Conservation (phyloP, 768 basidiomycete genomes). For the Cyathus striatus region DNA sequence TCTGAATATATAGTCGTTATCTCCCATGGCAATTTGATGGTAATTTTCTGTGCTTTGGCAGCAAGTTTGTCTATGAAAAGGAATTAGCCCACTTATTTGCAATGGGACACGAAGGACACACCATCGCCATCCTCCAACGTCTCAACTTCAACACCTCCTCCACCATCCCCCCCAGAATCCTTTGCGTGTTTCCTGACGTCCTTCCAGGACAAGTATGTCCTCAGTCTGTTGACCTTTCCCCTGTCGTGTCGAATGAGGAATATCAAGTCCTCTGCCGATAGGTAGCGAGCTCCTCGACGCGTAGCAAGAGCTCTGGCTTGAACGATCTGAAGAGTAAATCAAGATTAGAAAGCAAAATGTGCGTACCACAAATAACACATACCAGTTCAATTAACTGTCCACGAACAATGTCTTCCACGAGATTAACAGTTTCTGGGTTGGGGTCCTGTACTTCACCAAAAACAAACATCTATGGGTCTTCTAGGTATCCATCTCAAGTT, state of each 20-base stretch:
- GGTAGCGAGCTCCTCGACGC: constrained; percentile 77
- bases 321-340: constrained; percentile 52
- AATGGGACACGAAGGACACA: constrained; percentile 20
- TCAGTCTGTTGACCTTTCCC: constrained; percentile 87
- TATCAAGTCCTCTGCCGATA: constrained; percentile 92
- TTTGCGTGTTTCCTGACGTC: constrained; percentile 95
- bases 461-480: constrained; percentile 76
- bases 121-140: constrained; percentile 82
- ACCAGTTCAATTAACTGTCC: constrained; percentile 91
- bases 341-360: constrained; percentile 4
- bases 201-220: constrained; percentile 95
- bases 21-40: constrained; percentile 96
- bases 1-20: constrained; percentile 89
- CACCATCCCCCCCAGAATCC: constrained; percentile 80
- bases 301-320: constrained; percentile 84
- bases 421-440: constrained; percentile 77
- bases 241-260: constrained; percentile 94
- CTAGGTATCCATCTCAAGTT: background rate
- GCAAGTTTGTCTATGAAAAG: constrained; percentile 60
- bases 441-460: constrained; percentile 95
- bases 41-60: constrained; percentile 86
- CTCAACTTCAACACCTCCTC: constrained; percentile 78
- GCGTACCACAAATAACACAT: constrained; percentile 9
- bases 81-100: background rate
- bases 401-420: constrained; percentile 93